Conservation (phyloP, 306 rosid species). For the Oemleria cerasiformis region DNA sequence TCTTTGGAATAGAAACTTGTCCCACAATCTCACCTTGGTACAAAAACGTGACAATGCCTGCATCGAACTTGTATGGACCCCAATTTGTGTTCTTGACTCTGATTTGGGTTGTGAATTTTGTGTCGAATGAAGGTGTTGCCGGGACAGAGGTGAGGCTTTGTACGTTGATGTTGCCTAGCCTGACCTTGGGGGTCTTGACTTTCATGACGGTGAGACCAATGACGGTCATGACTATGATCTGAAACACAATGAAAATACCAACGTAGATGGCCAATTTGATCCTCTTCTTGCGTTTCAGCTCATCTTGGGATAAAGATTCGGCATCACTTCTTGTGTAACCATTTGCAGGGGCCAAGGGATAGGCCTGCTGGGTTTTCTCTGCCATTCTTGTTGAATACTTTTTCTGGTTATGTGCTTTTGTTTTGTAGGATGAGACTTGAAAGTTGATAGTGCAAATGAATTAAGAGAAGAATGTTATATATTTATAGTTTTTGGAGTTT, state of each 20-base stretch:
- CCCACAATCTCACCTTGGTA: neutral
- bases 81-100: slow-evolving; percentile 8
- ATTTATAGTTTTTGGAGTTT: too few species aligned
- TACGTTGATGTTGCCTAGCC: neutral
- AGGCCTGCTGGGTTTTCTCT: too few species aligned
- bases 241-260: slow-evolving; percentile 4
- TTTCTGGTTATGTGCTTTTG: too few species aligned
- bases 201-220: slow-evolving; percentile 6
- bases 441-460: too few species aligned
- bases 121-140: slow-evolving; percentile 4
- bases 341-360: neutral
- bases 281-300: slow-evolving; percentile 16
- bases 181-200: slow-evolving; percentile 13
- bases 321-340: slow-evolving; percentile 4
- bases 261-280: neutral
- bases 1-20: neutral
- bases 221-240: neutral
- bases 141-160: neutral
- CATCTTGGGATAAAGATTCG: slow-evolving; percentile 8
- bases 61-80: slow-evolving; percentile 20
- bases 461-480: too few species aligned
- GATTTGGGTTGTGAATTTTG: slow-evolving; percentile 10
- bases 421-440: too few species aligned
- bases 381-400: too few species aligned
- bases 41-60: neutral